Evolutionary conservation across 2,329 filamentous ascomycete species (phyloP).

Genomic region (Shiraia bambusicola): DNA sequence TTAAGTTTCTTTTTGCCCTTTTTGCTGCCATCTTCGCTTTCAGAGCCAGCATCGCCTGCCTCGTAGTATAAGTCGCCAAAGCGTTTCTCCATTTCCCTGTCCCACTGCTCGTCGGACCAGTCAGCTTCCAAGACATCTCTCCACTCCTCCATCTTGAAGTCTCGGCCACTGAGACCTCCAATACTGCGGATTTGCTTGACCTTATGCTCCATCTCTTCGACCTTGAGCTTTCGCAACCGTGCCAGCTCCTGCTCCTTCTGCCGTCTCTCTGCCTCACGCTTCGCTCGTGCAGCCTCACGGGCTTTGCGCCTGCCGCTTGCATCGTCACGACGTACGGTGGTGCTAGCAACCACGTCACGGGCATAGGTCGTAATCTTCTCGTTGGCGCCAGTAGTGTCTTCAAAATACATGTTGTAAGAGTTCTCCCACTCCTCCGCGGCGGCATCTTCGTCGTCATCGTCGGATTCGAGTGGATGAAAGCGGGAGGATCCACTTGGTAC

Average conservation of each 20-base stretch:
- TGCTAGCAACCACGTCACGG: constrained; percentile 77
- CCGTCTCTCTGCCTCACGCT: constrained; percentile 75
- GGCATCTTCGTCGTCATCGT: constrained; percentile 75
- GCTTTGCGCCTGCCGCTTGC: constrained; percentile 73
- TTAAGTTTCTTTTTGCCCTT: constrained; percentile 60
- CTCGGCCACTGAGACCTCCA: constrained; percentile 71
- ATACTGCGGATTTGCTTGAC: constrained; percentile 86
- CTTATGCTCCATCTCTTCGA: constrained; percentile 87
- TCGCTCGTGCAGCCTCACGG: constrained; percentile 74
- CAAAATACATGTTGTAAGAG: constrained; percentile 94
- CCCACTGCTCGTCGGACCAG: constrained; percentile 89
- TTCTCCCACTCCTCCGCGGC: constrained; percentile 85
- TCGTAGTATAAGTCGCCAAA: constrained; percentile 94
- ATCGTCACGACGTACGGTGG: constrained; percentile 84
- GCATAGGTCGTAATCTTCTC: constrained; percentile 86
- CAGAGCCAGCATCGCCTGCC: constrained; percentile 55
- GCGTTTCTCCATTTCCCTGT: constrained; percentile 80
- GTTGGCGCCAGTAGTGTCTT: constrained; percentile 85
- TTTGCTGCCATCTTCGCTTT: constrained; percentile 39
- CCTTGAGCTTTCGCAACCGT: constrained; percentile 79
- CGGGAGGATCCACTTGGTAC: constrained; percentile 65
- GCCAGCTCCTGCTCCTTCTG: constrained; percentile 78
- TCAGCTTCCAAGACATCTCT: constrained; percentile 79
- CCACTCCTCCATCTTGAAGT: constrained; percentile 76
- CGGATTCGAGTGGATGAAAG: constrained; percentile 85